phyloP scores from a whole-genome alignment of 257 asterid species.

The Capsicum chinense region DNA sequence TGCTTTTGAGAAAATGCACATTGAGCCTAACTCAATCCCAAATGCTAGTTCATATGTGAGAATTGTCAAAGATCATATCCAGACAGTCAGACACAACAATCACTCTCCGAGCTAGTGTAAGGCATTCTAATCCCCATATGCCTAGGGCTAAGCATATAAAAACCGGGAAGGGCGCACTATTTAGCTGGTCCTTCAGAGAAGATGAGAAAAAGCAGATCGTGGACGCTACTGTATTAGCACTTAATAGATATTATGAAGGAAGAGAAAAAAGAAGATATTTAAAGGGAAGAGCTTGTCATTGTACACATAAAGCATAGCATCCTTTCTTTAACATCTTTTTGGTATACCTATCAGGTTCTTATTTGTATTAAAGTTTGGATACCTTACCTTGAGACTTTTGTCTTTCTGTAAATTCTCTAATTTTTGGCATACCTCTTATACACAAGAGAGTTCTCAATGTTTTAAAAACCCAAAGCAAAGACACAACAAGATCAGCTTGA shows the following conservation, averaged over 20 bases:
- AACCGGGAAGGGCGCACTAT: not conserved
- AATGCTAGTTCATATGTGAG: not conserved
- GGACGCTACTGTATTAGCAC: not conserved
- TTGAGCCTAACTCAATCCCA: not conserved
- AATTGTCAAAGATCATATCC: not conserved
- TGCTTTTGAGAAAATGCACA: not conserved
- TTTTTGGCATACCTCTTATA: not conserved
- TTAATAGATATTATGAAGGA: not conserved
- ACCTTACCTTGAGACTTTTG: not conserved
- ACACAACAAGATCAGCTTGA: not conserved
- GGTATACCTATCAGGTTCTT: not conserved
- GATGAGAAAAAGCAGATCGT: not conserved
- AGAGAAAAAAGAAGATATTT: not conserved
- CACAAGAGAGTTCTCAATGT: not conserved
- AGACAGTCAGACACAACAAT: not conserved
- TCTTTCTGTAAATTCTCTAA: not conserved
- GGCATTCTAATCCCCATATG: not conserved
- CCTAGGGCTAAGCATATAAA: not conserved
- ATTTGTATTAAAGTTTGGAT: not conserved
- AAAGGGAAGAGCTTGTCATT: not conserved
- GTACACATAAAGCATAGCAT: not conserved
- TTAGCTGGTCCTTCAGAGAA: not conserved
- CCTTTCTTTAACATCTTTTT: not conserved
- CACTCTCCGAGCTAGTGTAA: conserved; percentile 1
- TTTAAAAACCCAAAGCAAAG: not conserved